phyloP scores from a whole-genome alignment of 75 land plant genomes.

The Picea glauca region DNA sequence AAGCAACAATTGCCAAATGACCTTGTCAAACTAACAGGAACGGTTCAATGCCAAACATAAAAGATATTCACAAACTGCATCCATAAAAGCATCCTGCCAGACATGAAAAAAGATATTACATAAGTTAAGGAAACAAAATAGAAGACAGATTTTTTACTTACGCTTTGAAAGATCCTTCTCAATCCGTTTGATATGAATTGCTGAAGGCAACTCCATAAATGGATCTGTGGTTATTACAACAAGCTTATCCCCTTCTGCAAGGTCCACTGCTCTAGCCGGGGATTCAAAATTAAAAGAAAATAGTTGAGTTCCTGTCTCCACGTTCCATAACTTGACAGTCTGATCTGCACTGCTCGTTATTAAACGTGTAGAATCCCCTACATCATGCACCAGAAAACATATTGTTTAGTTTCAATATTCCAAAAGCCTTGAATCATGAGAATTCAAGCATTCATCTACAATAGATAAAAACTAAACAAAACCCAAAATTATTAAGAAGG shows the following conservation, averaged over 20 bases:
- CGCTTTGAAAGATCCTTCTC: constrained; percentile 65
- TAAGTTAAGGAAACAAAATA: too few species aligned
- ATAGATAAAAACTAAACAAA: too few species aligned
- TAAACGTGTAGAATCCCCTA: constrained; percentile 77
- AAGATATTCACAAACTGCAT: neutral
- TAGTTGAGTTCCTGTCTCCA: constrained; percentile 68
- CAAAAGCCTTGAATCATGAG: too few species aligned
- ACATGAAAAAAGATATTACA: too few species aligned
- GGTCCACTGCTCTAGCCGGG: constrained; percentile 90
- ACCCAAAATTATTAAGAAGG: too few species aligned
- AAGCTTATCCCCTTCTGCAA: constrained; percentile 87
- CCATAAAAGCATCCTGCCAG: neutral
- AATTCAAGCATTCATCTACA: too few species aligned
- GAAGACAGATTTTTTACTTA: constrained; percentile 23
- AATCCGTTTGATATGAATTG: constrained; percentile 87
- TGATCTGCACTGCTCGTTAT: constrained; percentile 97
- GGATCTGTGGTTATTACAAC: constrained; percentile 92
- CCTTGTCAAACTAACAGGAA: neutral
- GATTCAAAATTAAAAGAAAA: constrained; percentile 80
- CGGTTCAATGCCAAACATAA: neutral
- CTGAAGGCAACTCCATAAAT: constrained; percentile 76
- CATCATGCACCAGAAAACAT: neutral
- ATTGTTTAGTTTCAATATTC: too few species aligned
- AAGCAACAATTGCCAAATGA: neutral
- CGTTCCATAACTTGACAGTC: constrained; percentile 94